Evolutionary conservation across 768 basidiomycete species (phyloP).

Genomic region (Lactarius quietus): DNA sequence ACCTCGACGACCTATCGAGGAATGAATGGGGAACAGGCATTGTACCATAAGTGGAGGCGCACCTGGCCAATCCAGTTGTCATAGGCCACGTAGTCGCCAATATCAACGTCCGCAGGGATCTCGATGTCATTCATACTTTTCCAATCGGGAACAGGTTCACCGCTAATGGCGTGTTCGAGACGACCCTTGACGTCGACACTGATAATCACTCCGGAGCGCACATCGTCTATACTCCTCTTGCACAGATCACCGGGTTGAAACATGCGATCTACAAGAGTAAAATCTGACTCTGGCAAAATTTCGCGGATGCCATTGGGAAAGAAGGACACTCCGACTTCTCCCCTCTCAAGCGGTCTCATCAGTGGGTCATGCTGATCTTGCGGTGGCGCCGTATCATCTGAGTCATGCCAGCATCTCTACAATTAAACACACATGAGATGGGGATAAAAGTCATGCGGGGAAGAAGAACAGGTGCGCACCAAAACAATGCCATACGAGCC

Average conservation of each 20-base stretch:
- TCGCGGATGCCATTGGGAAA: constrained; percentile 52
- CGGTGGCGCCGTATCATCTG: constrained; percentile 59
- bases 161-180: constrained; percentile 72
- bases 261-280: constrained; percentile 69
- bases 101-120: constrained; percentile 55
- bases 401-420: constrained; percentile 88
- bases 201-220: constrained; percentile 73
- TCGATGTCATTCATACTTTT: constrained; percentile 54
- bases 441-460: background rate
- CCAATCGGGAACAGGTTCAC: constrained; percentile 59
- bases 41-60: constrained; percentile 29
- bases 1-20: constrained; percentile 69
- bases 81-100: constrained; percentile 78
- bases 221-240: constrained; percentile 72
- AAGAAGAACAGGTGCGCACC: constrained; percentile 39
- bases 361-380: constrained; percentile 57
- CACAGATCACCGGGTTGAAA: constrained; percentile 79
- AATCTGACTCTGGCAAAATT: constrained; percentile 66
- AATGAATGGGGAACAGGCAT: constrained; percentile 16
- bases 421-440: constrained; percentile 14
- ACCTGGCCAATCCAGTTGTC: constrained; percentile 92
- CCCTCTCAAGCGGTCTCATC: constrained; percentile 67
- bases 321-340: constrained; percentile 82
- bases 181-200: constrained; percentile 57
- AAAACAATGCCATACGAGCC: constrained; percentile 57